Percentiles rank a stretch among this genome's conserved stretches.
These are phyloP conservation scores for Ilyonectria destructans DNA, from an alignment of 2,329 filamentous ascomycete species.

Conservation along the genomic window DNA sequence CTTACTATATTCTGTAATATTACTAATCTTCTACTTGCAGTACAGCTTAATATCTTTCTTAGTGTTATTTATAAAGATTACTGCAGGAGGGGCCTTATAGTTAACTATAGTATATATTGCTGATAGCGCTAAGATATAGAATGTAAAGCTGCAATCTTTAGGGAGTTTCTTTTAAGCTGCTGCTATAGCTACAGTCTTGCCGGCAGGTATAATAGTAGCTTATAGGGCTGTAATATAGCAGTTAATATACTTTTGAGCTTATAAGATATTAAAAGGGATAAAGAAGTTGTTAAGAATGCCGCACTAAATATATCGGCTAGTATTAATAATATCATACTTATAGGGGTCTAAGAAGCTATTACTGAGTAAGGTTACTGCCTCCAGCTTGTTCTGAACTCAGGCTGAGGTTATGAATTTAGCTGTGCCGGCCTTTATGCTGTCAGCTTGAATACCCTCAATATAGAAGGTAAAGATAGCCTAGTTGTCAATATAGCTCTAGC, in stretches of 20 bases:
- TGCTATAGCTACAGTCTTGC: background rate
- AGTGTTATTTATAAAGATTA: constrained; percentile 3
- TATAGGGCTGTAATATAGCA: background rate
- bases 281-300: background rate
- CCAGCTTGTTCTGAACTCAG: background rate
- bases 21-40: background rate
- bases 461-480: constrained; percentile 16
- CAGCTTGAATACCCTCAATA: background rate
- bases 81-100: background rate
- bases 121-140: background rate
- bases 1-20: background rate
- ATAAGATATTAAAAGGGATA: background rate
- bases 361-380: background rate
- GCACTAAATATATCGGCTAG: background rate
- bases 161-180: constrained; percentile 1
- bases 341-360: background rate
- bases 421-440: too few species aligned
- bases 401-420: too few species aligned
- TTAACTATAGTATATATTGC: background rate
- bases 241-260: background rate
- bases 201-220: background rate
- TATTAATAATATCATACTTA: background rate
- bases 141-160: background rate
- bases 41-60: background rate
- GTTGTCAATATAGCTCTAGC: background rate